A percentile compares a stretch with the other conserved stretches of the same genome.
Evolutionary conservation across 2,329 filamentous ascomycete genomes (phyloP).

Genomic region (Nemania diffusa): DNA sequence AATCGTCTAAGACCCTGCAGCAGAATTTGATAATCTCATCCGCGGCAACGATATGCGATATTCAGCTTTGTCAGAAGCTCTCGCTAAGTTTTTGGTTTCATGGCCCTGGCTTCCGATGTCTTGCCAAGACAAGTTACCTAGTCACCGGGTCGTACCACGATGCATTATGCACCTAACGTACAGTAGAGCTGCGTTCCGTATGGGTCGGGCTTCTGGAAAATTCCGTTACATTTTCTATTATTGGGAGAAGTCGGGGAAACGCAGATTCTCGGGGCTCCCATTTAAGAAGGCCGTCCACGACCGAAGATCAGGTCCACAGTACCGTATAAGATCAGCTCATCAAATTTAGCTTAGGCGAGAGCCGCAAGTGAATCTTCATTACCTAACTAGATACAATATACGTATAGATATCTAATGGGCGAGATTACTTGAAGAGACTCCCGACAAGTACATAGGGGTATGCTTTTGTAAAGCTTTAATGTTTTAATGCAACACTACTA

Average conservation of each 20-base stretch:
- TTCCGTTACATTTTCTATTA: background rate
- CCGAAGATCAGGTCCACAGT: background rate
- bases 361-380: background rate
- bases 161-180: background rate
- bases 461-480: too few relatives aligned
- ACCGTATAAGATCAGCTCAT: background rate
- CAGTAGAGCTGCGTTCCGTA: background rate
- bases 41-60: background rate
- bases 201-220: background rate
- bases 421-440: background rate
- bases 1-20: conserved; percentile 15
- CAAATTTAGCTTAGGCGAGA: background rate
- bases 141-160: background rate
- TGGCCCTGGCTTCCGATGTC: background rate
- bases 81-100: background rate
- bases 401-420: background rate
- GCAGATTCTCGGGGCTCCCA: background rate
- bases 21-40: conserved; percentile 24
- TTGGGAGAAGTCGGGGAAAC: background rate
- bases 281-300: background rate
- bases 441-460: background rate
- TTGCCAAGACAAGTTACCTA: background rate
- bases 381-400: background rate
- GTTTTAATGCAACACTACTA: background rate
- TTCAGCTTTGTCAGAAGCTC: background rate